phyloP scores from a whole-genome alignment of 192 early-diverging fungal species.

The Lunasporangiospora selenospora region DNA sequence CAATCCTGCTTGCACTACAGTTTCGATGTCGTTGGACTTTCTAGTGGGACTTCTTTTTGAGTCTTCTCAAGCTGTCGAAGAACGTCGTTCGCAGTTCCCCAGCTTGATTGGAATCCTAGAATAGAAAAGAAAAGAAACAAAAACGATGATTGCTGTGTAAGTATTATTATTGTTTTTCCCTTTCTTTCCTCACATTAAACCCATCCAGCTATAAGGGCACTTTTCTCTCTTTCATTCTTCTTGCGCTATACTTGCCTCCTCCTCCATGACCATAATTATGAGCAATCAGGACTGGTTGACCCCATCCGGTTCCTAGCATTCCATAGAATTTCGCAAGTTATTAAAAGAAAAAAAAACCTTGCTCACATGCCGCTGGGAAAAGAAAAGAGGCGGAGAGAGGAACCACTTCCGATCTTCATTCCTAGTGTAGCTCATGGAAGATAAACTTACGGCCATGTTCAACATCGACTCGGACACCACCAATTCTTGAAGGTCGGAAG shows the following conservation, averaged over 20 bases:
- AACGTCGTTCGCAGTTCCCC: constrained; percentile 56
- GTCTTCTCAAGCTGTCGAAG: constrained; percentile 46
- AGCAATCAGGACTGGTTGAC: constrained; percentile 48
- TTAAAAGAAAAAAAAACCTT: background rate
- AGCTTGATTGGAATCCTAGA: constrained; percentile 66
- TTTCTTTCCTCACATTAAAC: background rate
- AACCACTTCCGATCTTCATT: background rate
- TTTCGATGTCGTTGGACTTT: background rate
- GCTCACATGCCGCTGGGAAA: no score
- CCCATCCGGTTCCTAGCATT: constrained; percentile 25
- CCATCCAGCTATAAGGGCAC: background rate
- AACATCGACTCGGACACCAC: constrained; percentile 60
- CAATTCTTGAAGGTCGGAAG: constrained; percentile 58
- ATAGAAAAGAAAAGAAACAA: background rate
- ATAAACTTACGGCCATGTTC: constrained; percentile 51
- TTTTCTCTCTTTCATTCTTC: no score
- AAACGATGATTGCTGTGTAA: background rate
- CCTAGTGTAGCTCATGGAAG: background rate
- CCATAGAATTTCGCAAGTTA: background rate
- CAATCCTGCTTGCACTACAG: no score
- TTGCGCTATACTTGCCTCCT: constrained; percentile 56
- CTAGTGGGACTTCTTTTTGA: background rate
- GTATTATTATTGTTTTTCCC: background rate
- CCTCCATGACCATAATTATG: constrained; percentile 75
- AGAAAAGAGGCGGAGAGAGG: no score